Evolutionary conservation across 768 basidiomycete genomes (phyloP).

Genomic region (Termitomyces sp.): DNA sequence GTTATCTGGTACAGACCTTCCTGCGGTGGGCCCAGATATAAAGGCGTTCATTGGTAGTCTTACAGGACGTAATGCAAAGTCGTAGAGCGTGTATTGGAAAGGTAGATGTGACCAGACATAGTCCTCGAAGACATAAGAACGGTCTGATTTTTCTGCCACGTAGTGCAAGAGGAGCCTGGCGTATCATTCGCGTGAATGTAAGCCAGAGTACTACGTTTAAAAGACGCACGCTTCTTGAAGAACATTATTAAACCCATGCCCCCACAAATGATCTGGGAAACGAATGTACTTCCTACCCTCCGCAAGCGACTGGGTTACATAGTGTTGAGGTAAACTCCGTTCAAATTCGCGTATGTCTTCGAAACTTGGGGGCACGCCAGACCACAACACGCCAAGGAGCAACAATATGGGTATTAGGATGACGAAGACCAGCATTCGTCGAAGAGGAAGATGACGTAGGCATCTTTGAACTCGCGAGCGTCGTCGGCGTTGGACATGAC

Average conservation of each 20-base stretch:
- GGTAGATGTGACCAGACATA: constrained; percentile 59
- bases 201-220: neutral
- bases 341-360: constrained; percentile 23
- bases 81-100: constrained; percentile 54
- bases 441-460: constrained; percentile 16
- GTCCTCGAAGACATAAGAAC: constrained; percentile 63
- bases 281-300: constrained; percentile 36
- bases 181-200: neutral
- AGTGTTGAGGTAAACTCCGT: constrained; percentile 21
- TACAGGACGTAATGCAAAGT: constrained; percentile 49
- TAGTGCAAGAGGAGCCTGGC: constrained; percentile 50
- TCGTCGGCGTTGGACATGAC: constrained; percentile 12
- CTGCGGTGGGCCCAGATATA: constrained; percentile 54
- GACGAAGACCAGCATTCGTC: constrained; percentile 19
- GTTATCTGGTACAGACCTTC: constrained; percentile 35
- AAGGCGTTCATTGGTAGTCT: constrained; percentile 59
- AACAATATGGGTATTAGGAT: constrained; percentile 19
- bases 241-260: constrained; percentile 61
- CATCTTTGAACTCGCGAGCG: constrained; percentile 16
- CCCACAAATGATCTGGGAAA: constrained; percentile 59
- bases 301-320: constrained; percentile 12
- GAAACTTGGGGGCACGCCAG: constrained; percentile 24
- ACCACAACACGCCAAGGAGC: constrained; percentile 20
- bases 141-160: constrained; percentile 46
- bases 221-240: constrained; percentile 53